phyloP scores from a whole-genome alignment of 106 monocot genomes.

The Dendrobium huoshanense region DNA sequence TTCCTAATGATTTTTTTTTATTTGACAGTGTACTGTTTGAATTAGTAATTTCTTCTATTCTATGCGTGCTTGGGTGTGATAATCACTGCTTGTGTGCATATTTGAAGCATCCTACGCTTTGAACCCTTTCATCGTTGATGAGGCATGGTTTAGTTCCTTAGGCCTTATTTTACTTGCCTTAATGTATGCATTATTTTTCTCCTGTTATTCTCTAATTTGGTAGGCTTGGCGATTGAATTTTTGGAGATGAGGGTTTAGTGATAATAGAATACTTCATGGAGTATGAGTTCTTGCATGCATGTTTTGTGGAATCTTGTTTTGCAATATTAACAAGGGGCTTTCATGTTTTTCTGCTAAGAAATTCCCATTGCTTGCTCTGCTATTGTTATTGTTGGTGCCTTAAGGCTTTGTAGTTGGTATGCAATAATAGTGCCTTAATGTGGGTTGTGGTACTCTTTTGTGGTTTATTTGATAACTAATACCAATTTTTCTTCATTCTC shows the following conservation, averaged over 20 bases:
- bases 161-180: not conserved
- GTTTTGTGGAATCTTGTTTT: not conserved
- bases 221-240: not conserved
- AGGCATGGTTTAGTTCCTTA: not conserved
- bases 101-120: not conserved
- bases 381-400: not conserved
- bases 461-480: not conserved
- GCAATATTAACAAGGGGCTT: not conserved
- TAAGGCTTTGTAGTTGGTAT: too few species aligned
- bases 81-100: not conserved
- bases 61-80: not conserved
- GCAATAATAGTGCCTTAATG: too few species aligned
- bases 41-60: not conserved
- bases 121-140: not conserved
- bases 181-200: not conserved
- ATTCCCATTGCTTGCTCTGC: not conserved
- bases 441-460: too few species aligned
- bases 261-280: not conserved
- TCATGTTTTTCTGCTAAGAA: not conserved
- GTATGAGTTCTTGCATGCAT: not conserved
- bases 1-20: not conserved
- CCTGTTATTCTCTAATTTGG: not conserved
- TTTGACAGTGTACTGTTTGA: not conserved
- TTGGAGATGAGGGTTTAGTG: not conserved
- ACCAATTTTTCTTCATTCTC: not conserved